These are phyloP conservation scores for Gymnopilus junonius DNA, from an alignment of 768 basidiomycete genomes.

Conservation along the genomic window DNA sequence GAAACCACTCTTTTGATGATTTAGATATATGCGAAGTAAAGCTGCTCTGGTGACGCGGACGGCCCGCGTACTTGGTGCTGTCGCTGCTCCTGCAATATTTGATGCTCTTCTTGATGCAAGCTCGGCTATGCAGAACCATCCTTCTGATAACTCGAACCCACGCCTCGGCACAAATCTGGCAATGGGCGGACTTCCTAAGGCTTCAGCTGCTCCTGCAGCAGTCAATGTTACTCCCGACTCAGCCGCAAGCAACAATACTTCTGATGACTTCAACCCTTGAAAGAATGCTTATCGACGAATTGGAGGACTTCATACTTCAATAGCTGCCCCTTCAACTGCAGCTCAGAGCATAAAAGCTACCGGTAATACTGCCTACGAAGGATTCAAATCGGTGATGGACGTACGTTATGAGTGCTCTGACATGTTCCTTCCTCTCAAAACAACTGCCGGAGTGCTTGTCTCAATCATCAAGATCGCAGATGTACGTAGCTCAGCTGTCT, in stretches of 20 bases:
- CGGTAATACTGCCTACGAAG: slow-evolving; percentile 7
- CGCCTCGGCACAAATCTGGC: no score
- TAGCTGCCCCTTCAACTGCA: not conserved
- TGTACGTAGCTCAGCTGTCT: not conserved
- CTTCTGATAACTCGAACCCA: no score
- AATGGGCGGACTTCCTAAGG: no score
- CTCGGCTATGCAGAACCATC: no score
- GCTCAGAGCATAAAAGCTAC: not conserved
- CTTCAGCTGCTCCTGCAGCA: no score
- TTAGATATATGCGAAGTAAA: no score
- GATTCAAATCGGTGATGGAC: slow-evolving; percentile 3
- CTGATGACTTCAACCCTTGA: not conserved
- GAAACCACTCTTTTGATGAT: no score
- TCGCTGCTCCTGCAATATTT: no score
- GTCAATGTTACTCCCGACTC: not conserved
- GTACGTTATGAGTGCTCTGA: slow-evolving; percentile 9
- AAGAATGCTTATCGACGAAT: slow-evolving; percentile 2
- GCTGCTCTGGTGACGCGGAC: no score
- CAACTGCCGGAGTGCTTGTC: slow-evolving; percentile 1
- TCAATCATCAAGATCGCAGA: slow-evolving; percentile 5
- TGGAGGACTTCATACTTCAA: not conserved
- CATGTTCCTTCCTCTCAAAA: slow-evolving; percentile 12
- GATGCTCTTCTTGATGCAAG: no score
- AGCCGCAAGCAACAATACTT: not conserved
- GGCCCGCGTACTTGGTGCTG: no score